phyloP scores from a whole-genome alignment of 2,329 filamentous ascomycete species.

The Fusarium anguioides region DNA sequence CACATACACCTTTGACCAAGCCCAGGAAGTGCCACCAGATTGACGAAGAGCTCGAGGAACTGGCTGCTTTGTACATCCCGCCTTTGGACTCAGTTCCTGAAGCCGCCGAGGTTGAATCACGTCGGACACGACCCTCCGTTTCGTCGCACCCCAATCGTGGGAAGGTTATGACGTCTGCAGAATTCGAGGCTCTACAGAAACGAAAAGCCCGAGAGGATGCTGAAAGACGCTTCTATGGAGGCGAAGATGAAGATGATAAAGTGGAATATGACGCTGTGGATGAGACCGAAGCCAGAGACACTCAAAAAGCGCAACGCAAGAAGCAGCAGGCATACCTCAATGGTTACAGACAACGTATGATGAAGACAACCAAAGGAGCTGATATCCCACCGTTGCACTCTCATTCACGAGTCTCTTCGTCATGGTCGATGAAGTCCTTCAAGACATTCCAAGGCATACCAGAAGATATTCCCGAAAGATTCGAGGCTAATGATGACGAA shows the following conservation, averaged over 20 bases:
- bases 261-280: conserved; percentile 15
- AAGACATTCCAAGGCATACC: not conserved
- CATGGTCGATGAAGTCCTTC: conserved; percentile 17
- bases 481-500: not conserved
- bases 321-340: conserved; percentile 22
- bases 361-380: conserved; percentile 24
- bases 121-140: not conserved
- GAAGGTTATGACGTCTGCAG: conserved; percentile 24
- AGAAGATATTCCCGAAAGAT: not conserved
- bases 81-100: conserved; percentile 1
- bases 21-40: not conserved
- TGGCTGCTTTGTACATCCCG: conserved; percentile 4
- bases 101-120: not conserved
- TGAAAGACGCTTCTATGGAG: not conserved
- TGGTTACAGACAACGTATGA: conserved; percentile 26
- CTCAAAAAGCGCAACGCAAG: conserved; percentile 6
- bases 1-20: not conserved
- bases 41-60: conserved; percentile 5
- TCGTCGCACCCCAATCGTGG: not conserved
- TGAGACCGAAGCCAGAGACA: conserved; percentile 1
- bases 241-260: conserved; percentile 20
- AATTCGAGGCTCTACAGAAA: conserved; percentile 15
- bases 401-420: conserved; percentile 6
- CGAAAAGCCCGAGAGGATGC: conserved; percentile 4
- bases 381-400: not conserved